Conservation (phyloP, 345 rosid genomes). For the Draba incana region DNA sequence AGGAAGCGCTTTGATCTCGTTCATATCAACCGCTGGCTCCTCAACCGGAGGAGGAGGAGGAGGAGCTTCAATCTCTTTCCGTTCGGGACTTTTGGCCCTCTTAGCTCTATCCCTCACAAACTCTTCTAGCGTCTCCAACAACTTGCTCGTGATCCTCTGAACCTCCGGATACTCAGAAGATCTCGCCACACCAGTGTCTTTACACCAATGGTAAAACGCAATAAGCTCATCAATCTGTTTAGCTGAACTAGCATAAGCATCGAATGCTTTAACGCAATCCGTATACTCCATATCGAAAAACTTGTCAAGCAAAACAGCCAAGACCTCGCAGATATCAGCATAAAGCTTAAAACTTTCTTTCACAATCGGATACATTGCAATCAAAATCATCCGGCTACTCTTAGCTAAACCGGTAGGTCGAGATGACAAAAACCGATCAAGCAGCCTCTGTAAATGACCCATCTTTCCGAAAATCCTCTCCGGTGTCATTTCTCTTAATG, state of each 20-base stretch:
- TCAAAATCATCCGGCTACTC: conserved; percentile 65
- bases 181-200: conserved; percentile 75
- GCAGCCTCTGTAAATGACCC: conserved; percentile 81
- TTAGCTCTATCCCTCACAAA: conserved; percentile 81
- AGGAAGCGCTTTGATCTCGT: conserved; percentile 82
- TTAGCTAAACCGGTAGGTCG: conserved; percentile 86
- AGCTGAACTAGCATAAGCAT: conserved; percentile 67
- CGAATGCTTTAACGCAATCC: conserved; percentile 79
- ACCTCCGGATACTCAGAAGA: conserved; percentile 94
- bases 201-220: conserved; percentile 75
- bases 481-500: conserved; percentile 70
- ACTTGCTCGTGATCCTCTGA: conserved; percentile 78
- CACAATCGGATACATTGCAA: conserved; percentile 73
- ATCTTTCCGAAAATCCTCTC: conserved; percentile 83
- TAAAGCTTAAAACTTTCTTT: conserved; percentile 87
- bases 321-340: conserved; percentile 77
- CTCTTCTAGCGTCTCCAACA: conserved; percentile 82
- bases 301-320: conserved; percentile 78
- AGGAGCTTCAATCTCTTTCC: conserved; percentile 60
- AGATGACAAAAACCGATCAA: conserved; percentile 80
- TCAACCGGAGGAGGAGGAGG: conserved; percentile 41
- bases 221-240: conserved; percentile 89
- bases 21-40: conserved; percentile 60
- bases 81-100: conserved; percentile 71
- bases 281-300: conserved; percentile 88